phyloP scores from a whole-genome alignment of 352 stramenopile species.

The Elongisporangium undulatum region DNA sequence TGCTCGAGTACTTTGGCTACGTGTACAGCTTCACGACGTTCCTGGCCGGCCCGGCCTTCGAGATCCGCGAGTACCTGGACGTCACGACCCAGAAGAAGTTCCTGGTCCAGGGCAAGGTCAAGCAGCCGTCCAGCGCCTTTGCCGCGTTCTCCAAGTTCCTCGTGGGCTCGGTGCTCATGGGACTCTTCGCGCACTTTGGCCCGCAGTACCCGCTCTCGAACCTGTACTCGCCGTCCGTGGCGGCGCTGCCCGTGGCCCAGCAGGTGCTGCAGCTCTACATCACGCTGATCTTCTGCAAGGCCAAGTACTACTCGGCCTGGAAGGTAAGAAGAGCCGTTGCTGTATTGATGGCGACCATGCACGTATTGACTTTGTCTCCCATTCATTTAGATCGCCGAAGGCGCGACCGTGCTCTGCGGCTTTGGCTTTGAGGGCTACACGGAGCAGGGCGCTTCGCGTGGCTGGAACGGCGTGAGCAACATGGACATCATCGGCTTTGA shows the following conservation, averaged over 20 bases:
- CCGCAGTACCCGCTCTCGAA: constrained; percentile 48
- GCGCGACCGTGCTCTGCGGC: constrained; percentile 75
- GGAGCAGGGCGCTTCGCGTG: constrained; percentile 75
- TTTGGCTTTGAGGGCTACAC: constrained; percentile 95
- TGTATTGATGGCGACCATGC: constrained; percentile 15
- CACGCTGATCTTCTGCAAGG: constrained; percentile 85
- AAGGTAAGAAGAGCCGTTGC: constrained; percentile 61
- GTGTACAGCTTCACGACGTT: constrained; percentile 97
- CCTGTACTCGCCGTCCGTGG: constrained; percentile 37
- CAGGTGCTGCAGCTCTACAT: constrained; percentile 87
- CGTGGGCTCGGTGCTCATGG: constrained; percentile 65
- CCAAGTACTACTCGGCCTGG: constrained; percentile 97
- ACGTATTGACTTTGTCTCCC: constrained; percentile 33
- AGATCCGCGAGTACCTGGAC: constrained; percentile 92
- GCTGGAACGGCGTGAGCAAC: constrained; percentile 95
- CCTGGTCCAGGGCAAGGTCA: constrained; percentile 37
- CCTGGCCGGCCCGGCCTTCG: constrained; percentile 93
- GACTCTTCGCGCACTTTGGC: constrained; percentile 38
- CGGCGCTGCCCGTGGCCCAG: constrained; percentile 41
- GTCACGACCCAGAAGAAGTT: constrained; percentile 62
- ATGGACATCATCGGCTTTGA: constrained; percentile 96
- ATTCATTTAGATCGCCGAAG: constrained; percentile 48
- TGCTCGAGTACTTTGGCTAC: constrained; percentile 96
- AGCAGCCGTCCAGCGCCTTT: constrained; percentile 54
- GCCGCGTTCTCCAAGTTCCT: constrained; percentile 77